Base-by-base conservation (phyloP, 2,329 filamentous ascomycete genomes). In the Davidsoniella neocaledoniae region DNA sequence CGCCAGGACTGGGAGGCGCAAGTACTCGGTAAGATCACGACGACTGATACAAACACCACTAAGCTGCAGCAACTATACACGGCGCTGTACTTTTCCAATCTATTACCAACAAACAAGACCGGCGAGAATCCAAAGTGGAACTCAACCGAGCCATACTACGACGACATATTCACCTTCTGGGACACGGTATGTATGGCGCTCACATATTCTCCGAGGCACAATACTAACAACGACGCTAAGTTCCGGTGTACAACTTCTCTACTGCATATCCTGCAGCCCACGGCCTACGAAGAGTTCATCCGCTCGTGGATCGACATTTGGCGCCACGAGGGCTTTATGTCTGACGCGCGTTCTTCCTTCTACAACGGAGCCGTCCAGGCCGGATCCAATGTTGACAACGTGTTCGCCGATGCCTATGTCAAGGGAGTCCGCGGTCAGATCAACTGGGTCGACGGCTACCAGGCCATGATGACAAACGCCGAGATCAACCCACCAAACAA, bases 91-190 rank as follows among this genome's bases (percentile, higher is more conserved):
- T 79, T 81, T 56, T 81, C 81, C 74, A 74, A 77, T 52, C 61
- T 84, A 9, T 72, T 83, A 36, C 80, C 81, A 0, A 79, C 78
- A 1, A 82, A 85, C 58, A 75, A 78, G 54, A 83, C 79, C 0
- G 79, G 78, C 0, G 81, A 85, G 58, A 86, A 84, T 53, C 79
- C 80, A 0, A 61, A 69, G 0, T 85, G 81, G 80, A 59, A 64
- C 1, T 79, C 76, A 1, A 56, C 59, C 0, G 81, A 85, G 59
- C 80, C 81, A 1, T 83, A 82, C 57, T 85, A 81, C 57, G 76
- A 82, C 52, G 81, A 85, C 52, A 74, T 80, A 14, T 83, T 82
- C 57, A 84, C 81, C 0, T 71, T 81, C 19, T 85, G 81, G 81
- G 73, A 76, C 52, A 62, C 58, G 23, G 56, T 60, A 49, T 47